These are phyloP conservation scores for Glaciozyma martinii DNA, from an alignment of 768 basidiomycete genomes.

Conservation along the genomic window DNA sequence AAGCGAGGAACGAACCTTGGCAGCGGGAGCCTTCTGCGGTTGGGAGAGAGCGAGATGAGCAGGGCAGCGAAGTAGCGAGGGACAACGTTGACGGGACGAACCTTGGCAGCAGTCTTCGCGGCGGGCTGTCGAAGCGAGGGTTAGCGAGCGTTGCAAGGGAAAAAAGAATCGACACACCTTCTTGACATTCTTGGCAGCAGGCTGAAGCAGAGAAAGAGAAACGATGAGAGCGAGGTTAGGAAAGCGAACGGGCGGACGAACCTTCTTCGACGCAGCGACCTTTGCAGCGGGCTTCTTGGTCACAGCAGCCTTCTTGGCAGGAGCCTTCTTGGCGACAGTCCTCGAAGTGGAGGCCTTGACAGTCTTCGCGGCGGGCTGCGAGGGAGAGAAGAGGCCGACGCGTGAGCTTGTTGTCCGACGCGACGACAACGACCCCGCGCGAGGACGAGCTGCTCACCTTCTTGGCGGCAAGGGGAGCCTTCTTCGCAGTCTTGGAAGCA, in stretches of 20 bases:
- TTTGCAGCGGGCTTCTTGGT: constrained; percentile 40
- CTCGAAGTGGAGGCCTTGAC: constrained; percentile 38
- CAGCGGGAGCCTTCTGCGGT: too few relatives aligned
- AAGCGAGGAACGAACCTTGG: too few relatives aligned
- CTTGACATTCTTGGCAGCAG: background rate
- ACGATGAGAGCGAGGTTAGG: background rate
- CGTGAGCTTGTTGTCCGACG: background rate
- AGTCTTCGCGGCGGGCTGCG: background rate
- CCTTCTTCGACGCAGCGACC: constrained; percentile 13
- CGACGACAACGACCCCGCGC: background rate
- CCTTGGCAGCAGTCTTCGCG: too few relatives aligned
- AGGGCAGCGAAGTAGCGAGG: too few relatives aligned
- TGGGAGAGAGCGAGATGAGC: too few relatives aligned
- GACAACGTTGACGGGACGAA: too few relatives aligned
- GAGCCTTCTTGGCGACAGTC: constrained; percentile 42
- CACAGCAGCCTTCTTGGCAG: constrained; percentile 41
- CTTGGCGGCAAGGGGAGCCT: constrained; percentile 22
- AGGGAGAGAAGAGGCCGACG: background rate
- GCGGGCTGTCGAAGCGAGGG: too few relatives aligned
- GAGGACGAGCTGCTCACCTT: background rate
- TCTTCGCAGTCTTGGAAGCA: constrained; percentile 34
- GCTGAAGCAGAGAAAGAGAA: background rate
- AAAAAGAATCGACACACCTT: background rate
- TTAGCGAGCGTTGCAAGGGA: too few relatives aligned
- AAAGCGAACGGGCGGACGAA: background rate